phyloP scores from a whole-genome alignment of 1,284 basidiomycete species.

The Puccinia novopanici region DNA sequence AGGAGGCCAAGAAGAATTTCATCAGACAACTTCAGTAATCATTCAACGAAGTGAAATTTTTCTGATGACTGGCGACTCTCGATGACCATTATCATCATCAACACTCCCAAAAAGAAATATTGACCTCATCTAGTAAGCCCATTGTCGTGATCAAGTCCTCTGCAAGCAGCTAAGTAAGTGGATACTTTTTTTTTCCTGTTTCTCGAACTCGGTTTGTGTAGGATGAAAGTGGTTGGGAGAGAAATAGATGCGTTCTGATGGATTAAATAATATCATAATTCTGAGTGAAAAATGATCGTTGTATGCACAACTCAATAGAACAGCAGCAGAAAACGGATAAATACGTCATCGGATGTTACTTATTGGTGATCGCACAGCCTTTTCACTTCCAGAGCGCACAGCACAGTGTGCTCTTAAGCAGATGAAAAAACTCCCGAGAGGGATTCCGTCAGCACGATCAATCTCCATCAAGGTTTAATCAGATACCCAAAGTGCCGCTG shows the following conservation, averaged over 20 bases:
- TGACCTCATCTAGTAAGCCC: constrained; percentile 30
- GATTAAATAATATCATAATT: neutral
- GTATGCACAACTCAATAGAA: neutral
- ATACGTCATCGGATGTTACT: constrained; percentile 12
- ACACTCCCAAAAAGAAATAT: neutral
- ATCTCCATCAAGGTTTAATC: too few species aligned
- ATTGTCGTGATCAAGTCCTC: neutral
- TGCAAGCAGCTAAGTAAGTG: neutral
- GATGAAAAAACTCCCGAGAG: too few species aligned
- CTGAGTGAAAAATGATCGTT: neutral
- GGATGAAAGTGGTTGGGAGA: neutral
- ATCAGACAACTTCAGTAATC: neutral
- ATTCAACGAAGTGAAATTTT: neutral
- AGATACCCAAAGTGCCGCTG: too few species aligned
- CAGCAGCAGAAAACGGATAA: neutral
- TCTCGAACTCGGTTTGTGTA: neutral
- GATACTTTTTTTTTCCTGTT: neutral
- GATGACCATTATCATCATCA: neutral
- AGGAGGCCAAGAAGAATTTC: neutral
- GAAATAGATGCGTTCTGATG: neutral
- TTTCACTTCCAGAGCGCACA: neutral
- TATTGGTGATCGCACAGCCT: neutral
- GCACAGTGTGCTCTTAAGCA: too few species aligned
- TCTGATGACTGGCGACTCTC: neutral
- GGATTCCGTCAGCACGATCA: too few species aligned